phyloP scores from a whole-genome alignment of 805 yeast species.

The Starmerella bombi region DNA sequence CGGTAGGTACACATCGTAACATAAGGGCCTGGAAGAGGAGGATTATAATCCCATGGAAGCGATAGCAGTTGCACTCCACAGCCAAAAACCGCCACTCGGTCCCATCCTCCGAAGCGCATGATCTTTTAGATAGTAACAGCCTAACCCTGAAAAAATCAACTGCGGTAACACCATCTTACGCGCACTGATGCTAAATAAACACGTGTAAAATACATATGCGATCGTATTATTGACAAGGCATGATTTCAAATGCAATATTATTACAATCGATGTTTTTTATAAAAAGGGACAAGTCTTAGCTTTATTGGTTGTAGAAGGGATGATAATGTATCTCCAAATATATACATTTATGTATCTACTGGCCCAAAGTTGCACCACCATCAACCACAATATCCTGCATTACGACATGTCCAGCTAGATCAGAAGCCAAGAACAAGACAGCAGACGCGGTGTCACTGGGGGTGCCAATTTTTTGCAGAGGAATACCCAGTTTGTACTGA shows the following conservation, averaged over 20 bases:
- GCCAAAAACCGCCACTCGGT: slow-evolving; percentile 13
- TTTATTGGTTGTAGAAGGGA: no score
- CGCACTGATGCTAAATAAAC: no score
- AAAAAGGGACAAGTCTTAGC: no score
- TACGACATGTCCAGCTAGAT: slow-evolving; percentile 12
- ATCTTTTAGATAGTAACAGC: not conserved
- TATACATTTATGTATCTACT: not conserved
- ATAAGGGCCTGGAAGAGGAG: slow-evolving; percentile 8
- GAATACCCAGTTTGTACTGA: slow-evolving; percentile 15
- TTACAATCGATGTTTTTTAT: no score
- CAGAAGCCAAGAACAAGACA: slow-evolving; percentile 13
- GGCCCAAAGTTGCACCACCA: slow-evolving; percentile 17
- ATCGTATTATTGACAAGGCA: no score
- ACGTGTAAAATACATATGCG: no score
- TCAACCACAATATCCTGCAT: slow-evolving; percentile 16
- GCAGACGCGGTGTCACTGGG: slow-evolving; percentile 8
- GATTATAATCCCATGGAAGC: slow-evolving; percentile 11
- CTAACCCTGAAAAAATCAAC: not conserved
- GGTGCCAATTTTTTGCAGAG: slow-evolving; percentile 10
- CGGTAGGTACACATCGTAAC: slow-evolving; percentile 9
- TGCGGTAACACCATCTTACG: no score
- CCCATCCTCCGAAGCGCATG: slow-evolving; percentile 14
- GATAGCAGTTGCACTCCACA: slow-evolving; percentile 11
- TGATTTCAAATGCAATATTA: no score
- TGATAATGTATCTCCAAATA: not conserved